phyloP scores from a whole-genome alignment of 192 early-diverging fungal genomes.

The Coemansia sp. region DNA sequence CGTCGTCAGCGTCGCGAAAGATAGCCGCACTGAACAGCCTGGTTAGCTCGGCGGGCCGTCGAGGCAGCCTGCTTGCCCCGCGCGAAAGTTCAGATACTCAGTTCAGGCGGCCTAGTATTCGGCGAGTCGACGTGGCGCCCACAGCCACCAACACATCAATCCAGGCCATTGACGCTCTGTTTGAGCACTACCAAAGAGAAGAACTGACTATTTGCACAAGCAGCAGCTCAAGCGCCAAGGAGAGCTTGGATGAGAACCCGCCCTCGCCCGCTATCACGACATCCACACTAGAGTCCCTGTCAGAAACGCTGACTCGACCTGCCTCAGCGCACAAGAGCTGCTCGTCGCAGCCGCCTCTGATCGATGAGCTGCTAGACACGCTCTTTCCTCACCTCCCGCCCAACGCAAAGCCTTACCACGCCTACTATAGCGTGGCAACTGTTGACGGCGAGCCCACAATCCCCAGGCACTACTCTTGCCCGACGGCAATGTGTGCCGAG shows the following conservation, averaged over 20 bases:
- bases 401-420: conserved; percentile 19
- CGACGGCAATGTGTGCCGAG: conserved; percentile 28
- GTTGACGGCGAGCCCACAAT: conserved; percentile 30
- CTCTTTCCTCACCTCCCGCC: conserved; percentile 24
- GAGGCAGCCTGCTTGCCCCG: neutral
- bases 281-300: conserved; percentile 1
- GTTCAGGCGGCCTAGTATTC: conserved; percentile 12
- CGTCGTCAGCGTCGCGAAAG: neutral
- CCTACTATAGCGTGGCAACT: conserved; percentile 36
- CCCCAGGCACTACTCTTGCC: conserved; percentile 26
- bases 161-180: conserved; percentile 27
- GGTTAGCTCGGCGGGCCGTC: neutral
- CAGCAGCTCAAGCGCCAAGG: neutral
- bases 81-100: neutral
- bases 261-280: neutral
- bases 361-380: conserved; percentile 22
- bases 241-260: neutral
- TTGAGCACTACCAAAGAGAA: conserved; percentile 14
- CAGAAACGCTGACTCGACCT: neutral
- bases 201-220: conserved; percentile 4
- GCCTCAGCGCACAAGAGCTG: neutral
- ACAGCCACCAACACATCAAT: conserved; percentile 18
- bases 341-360: neutral
- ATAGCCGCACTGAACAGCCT: conserved; percentile 1
- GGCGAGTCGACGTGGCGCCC: conserved; percentile 26